Conservation (phyloP, 2,329 filamentous ascomycete genomes). For the Orbilia brochopaga region DNA sequence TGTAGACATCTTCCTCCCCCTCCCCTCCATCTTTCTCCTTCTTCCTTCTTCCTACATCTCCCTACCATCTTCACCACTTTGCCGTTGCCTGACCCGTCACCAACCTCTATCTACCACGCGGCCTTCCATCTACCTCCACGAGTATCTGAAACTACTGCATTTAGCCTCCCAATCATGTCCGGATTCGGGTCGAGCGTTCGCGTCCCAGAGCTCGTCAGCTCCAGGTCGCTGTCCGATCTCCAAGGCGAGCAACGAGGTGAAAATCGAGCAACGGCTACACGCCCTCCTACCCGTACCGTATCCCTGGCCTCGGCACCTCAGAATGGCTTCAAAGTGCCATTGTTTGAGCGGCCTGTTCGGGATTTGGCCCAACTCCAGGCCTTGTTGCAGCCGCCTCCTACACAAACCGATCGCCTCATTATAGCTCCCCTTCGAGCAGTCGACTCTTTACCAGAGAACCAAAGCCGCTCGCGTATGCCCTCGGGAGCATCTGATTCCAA, state of each 20-base stretch:
- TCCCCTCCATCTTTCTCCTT: not conserved
- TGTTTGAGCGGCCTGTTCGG: not conserved
- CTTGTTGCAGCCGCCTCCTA: not conserved
- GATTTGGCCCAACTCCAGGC: not conserved
- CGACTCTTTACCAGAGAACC: not conserved
- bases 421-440: not conserved
- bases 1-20: not conserved
- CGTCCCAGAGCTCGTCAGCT: not conserved
- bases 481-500: not conserved
- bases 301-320: conserved; percentile 10
- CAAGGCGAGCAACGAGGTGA: not conserved
- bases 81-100: no score
- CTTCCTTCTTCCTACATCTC: not conserved
- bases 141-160: not conserved
- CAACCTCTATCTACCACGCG: not conserved
- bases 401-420: not conserved
- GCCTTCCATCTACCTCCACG: not conserved
- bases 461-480: not conserved
- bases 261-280: not conserved
- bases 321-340: not conserved
- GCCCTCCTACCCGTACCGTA: conserved; percentile 4
- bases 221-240: conserved; percentile 23
- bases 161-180: conserved; percentile 10
- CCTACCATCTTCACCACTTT: no score
- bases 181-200: not conserved